These are phyloP conservation scores for Beta corolliflora DNA, from an alignment of 179 eudicot species.

Conservation along the genomic window DNA sequence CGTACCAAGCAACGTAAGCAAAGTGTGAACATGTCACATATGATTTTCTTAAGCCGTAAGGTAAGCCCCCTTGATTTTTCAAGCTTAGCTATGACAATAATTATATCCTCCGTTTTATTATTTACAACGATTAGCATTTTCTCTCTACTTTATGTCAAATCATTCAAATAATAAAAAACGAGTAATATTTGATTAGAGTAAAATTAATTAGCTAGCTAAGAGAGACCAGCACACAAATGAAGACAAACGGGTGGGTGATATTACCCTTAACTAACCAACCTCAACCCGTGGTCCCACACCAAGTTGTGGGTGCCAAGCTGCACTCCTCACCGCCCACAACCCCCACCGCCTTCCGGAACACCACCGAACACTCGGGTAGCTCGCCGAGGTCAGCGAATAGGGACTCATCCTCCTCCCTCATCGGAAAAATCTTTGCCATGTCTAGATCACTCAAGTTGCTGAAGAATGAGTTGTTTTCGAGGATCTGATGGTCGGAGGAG, in stretches of 20 bases:
- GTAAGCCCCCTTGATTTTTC: slow-evolving; percentile 25
- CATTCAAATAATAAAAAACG: too few relatives aligned
- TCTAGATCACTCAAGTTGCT: slow-evolving; percentile 26
- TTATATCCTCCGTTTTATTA: too few relatives aligned
- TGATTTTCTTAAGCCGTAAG: slow-evolving; percentile 47
- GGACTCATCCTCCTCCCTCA: slow-evolving; percentile 61
- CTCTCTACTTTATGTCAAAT: too few relatives aligned
- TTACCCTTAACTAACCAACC: slow-evolving; percentile 17
- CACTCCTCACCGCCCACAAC: slow-evolving; percentile 29
- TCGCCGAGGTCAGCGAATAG: slow-evolving; percentile 42
- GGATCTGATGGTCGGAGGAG: slow-evolving; percentile 31
- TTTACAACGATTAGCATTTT: too few relatives aligned
- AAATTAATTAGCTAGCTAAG: slow-evolving; percentile 15
- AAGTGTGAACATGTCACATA: slow-evolving; percentile 33
- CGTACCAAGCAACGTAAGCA: slow-evolving; percentile 21
- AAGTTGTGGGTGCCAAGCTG: slow-evolving; percentile 37
- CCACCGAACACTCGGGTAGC: slow-evolving; percentile 43
- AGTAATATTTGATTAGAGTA: neutral
- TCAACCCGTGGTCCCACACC: slow-evolving; percentile 54
- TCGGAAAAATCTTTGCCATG: slow-evolving; percentile 47
- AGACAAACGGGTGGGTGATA: slow-evolving; percentile 26
- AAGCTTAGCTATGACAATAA: neutral
- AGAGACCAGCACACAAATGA: slow-evolving; percentile 14
- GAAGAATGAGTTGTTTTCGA: slow-evolving; percentile 44
- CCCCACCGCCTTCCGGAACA: slow-evolving; percentile 27